Percentiles rank a stretch among this genome's conserved stretches.
Conservation (phyloP, 345 rosid genomes). For the Draba incana region DNA sequence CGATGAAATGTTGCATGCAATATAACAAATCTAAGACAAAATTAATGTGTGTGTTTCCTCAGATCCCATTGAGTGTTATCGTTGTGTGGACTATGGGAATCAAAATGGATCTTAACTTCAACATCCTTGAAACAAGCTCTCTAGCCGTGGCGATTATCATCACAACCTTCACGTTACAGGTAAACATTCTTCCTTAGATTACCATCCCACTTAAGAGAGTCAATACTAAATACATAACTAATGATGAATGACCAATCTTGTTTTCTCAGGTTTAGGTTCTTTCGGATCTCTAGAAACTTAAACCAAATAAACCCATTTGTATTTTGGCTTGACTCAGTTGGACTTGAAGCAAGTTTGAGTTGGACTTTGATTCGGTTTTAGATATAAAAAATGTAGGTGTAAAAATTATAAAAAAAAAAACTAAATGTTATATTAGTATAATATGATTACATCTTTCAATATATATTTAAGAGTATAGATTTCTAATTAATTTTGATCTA, state of each 20-base stretch:
- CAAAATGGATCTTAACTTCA: conserved; percentile 83
- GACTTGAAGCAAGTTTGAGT: too few relatives aligned
- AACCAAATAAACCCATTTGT: too few relatives aligned
- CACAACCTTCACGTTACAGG: conserved; percentile 86
- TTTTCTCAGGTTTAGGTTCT: too few relatives aligned
- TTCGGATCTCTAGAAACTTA: too few relatives aligned
- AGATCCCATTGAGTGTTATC: conserved; percentile 76
- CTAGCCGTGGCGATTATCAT: conserved; percentile 68
- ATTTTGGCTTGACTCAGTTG: too few relatives aligned
- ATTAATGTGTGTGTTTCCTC: background rate
- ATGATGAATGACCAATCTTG: too few relatives aligned
- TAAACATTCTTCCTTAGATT: conserved; percentile 4
- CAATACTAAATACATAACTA: background rate
- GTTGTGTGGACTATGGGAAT: conserved; percentile 79
- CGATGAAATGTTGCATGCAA: background rate
- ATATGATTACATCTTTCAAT: background rate
- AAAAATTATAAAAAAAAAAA: too few relatives aligned
- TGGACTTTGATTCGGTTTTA: too few relatives aligned
- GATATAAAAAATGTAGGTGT: too few relatives aligned
- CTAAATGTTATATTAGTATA: too few relatives aligned
- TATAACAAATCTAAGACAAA: conserved; percentile 4
- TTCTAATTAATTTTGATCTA: background rate
- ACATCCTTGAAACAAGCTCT: conserved; percentile 76
- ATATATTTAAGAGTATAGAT: too few relatives aligned
- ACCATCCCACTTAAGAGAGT: background rate